These are phyloP conservation scores for Dissophora globulifera DNA, from an alignment of 192 early-diverging fungal genomes.

Conservation along the genomic window DNA sequence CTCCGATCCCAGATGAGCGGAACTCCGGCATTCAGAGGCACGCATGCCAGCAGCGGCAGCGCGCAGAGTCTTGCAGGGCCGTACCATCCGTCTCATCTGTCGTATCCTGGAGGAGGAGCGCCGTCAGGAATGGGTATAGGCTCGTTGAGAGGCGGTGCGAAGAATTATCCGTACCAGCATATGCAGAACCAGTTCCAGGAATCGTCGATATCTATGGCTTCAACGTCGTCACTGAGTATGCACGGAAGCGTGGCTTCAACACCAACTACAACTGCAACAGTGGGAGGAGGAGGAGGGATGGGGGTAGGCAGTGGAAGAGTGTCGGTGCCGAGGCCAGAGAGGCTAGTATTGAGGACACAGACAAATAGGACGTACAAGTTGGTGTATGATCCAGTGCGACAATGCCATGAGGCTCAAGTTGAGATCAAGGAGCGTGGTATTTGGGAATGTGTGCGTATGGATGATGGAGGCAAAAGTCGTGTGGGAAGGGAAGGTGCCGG, in stretches of 20 bases:
- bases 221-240: slow-evolving; percentile 20
- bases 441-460: slow-evolving; percentile 52
- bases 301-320: neutral
- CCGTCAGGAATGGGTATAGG: neutral
- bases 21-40: neutral
- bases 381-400: slow-evolving; percentile 31
- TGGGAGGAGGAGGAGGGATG: neutral
- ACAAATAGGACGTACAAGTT: slow-evolving; percentile 38
- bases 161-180: slow-evolving; percentile 14
- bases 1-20: neutral
- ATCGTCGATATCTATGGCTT: slow-evolving; percentile 19
- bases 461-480: slow-evolving; percentile 43
- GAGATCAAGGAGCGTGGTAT: slow-evolving; percentile 39
- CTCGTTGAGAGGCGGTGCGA: neutral
- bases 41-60: neutral
- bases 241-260: neutral
- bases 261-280: neutral
- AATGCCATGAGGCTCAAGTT: slow-evolving; percentile 44
- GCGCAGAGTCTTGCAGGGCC: neutral
- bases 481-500: slow-evolving; percentile 40
- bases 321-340: slow-evolving; percentile 24
- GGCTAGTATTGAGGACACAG: slow-evolving; percentile 42
- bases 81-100: no score
- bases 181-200: slow-evolving; percentile 4
- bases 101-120: no score